phyloP scores from a whole-genome alignment of 1,139 yeast species.

The Sugiyamaella grinbergsii region DNA sequence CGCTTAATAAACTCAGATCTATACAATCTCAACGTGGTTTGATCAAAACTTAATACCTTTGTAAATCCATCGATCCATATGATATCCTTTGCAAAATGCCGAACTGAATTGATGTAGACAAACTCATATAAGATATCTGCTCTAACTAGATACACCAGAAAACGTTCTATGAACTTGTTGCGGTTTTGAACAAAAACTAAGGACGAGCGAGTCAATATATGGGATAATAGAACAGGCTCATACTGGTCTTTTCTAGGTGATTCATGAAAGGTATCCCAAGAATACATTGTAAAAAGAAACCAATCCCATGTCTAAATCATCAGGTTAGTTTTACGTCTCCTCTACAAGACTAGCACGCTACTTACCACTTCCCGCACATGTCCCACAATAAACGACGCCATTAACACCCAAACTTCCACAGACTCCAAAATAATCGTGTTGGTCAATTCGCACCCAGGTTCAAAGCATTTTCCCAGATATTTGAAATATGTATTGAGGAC shows the following conservation, averaged over 20 bases:
- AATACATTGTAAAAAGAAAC: constrained; percentile 23
- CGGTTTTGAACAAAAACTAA: constrained; percentile 7
- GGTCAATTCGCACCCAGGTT: constrained; percentile 3
- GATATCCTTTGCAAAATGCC: not conserved
- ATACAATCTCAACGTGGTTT: constrained; percentile 4
- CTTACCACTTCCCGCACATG: constrained; percentile 16
- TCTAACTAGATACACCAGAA: constrained; percentile 18
- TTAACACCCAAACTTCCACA: constrained; percentile 19
- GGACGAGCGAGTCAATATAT: constrained; percentile 14
- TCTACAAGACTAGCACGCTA: not conserved
- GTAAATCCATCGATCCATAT: constrained; percentile 11
- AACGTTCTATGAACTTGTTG: constrained; percentile 5
- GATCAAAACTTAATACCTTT: constrained; percentile 8
- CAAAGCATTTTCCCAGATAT: constrained; percentile 13
- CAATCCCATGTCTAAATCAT: constrained; percentile 22
- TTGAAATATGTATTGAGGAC: constrained; percentile 13
- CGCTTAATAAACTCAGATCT: constrained; percentile 10
- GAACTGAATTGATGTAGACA: constrained; percentile 10
- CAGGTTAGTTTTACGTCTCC: not conserved
- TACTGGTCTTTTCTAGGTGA: constrained; percentile 11
- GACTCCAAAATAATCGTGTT: constrained; percentile 14
- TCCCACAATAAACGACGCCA: constrained; percentile 21
- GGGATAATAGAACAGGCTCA: constrained; percentile 23
- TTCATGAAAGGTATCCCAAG: constrained; percentile 23
- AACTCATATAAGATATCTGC: constrained; percentile 18